These are phyloP conservation scores for Mycena rosella DNA, from an alignment of 768 basidiomycete species.

Conservation along the genomic window DNA sequence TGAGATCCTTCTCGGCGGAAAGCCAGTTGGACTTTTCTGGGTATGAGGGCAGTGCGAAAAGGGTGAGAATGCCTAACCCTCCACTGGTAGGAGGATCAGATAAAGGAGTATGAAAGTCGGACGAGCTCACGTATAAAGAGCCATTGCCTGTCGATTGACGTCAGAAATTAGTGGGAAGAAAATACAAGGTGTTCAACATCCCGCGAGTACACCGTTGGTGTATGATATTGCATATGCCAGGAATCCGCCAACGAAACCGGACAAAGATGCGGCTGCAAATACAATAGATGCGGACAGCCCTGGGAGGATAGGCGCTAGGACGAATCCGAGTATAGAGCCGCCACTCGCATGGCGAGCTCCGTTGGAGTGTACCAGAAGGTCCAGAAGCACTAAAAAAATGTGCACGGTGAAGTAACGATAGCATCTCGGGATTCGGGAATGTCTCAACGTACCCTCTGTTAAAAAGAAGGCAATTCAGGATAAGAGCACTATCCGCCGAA, in stretches of 20 bases:
- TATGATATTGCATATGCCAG: slow-evolving; percentile 40
- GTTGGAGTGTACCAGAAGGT: slow-evolving; percentile 41
- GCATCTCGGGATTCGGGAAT: too few relatives aligned
- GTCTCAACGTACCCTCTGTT: slow-evolving; percentile 19
- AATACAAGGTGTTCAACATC: slow-evolving; percentile 31
- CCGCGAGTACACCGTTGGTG: slow-evolving; percentile 34
- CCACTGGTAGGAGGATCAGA: slow-evolving; percentile 30
- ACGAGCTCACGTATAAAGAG: slow-evolving; percentile 46
- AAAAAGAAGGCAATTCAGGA: neutral
- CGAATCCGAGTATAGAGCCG: slow-evolving; percentile 39
- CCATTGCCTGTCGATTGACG: slow-evolving; percentile 31
- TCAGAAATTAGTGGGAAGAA: neutral
- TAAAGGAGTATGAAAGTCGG: slow-evolving; percentile 3
- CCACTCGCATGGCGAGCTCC: slow-evolving; percentile 39
- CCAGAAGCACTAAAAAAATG: slow-evolving; percentile 32
- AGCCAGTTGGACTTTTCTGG: slow-evolving; percentile 57
- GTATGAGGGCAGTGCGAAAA: slow-evolving; percentile 53
- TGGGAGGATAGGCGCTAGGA: neutral
- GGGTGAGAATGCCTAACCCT: slow-evolving; percentile 39
- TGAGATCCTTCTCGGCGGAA: slow-evolving; percentile 44
- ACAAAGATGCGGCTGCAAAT: slow-evolving; percentile 20
- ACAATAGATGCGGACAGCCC: neutral
- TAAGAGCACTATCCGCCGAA: neutral
- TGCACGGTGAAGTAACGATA: too few relatives aligned
- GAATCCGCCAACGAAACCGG: slow-evolving; percentile 41